phyloP scores from a whole-genome alignment of 1,284 basidiomycete genomes.

The Schizopora paradoxa region DNA sequence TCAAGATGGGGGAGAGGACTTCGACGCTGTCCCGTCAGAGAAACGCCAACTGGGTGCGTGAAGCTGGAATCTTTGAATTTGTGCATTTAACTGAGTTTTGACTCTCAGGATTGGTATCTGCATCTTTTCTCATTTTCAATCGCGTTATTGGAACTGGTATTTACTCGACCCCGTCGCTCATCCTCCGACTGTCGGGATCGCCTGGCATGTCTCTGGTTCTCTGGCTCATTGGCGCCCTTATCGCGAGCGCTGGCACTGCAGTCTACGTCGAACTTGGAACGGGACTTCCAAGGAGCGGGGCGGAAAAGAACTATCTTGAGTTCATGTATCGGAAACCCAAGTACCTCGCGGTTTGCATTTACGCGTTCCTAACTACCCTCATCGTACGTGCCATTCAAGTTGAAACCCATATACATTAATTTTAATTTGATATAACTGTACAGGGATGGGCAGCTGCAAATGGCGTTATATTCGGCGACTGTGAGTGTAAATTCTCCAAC shows the following conservation, averaged over 20 bases:
- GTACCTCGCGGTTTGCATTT: conserved; percentile 57
- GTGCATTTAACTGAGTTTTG: neutral
- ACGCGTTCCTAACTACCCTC: conserved; percentile 54
- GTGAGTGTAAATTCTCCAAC: neutral
- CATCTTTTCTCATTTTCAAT: conserved; percentile 69
- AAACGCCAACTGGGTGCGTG: conserved; percentile 17
- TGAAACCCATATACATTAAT: conserved; percentile 22
- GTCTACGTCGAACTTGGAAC: conserved; percentile 76
- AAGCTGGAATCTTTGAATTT: neutral
- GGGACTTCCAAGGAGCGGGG: conserved; percentile 63
- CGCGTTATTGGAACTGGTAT: conserved; percentile 77
- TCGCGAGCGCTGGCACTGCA: conserved; percentile 58
- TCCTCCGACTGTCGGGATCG: conserved; percentile 60
- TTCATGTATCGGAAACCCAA: conserved; percentile 60
- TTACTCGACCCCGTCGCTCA: conserved; percentile 66
- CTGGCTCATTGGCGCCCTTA: conserved; percentile 64
- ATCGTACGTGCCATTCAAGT: conserved; percentile 36
- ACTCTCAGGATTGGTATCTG: conserved; percentile 45
- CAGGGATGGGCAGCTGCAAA: neutral
- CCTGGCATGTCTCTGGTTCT: conserved; percentile 57
- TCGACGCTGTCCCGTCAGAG: conserved; percentile 22
- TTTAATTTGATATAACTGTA: conserved; percentile 11
- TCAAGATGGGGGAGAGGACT: conserved; percentile 19
- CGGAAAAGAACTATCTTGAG: conserved; percentile 75
- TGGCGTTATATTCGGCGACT: conserved; percentile 1